These are phyloP conservation scores for Bipolaris gigantea DNA, from an alignment of 2,329 filamentous ascomycete genomes.

Conservation along the genomic window DNA sequence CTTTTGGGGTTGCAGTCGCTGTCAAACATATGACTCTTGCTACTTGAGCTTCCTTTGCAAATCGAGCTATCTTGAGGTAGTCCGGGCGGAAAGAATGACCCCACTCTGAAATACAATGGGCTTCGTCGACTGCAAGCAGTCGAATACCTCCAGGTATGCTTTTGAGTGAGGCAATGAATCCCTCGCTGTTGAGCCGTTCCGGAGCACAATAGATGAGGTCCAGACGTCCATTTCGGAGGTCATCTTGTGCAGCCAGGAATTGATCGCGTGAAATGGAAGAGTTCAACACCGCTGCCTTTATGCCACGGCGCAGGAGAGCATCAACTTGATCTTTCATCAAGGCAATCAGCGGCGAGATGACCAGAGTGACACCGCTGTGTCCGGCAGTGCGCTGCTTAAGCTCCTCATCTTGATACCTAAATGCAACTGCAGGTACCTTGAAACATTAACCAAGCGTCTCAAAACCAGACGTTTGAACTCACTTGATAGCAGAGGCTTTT, in stretches of 20 bases:
- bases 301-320: constrained; percentile 69
- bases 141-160: constrained; percentile 67
- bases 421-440: constrained; percentile 47
- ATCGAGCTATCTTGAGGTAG: constrained; percentile 74
- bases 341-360: constrained; percentile 87
- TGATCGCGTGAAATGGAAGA: constrained; percentile 58
- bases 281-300: constrained; percentile 79
- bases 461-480: constrained; percentile 12
- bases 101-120: constrained; percentile 96
- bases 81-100: constrained; percentile 95
- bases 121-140: constrained; percentile 94
- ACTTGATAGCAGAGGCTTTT: constrained; percentile 96
- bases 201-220: constrained; percentile 92
- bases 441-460: constrained; percentile 2
- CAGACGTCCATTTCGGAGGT: constrained; percentile 65
- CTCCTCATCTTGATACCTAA: constrained; percentile 45
- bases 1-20: constrained; percentile 80
- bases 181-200: constrained; percentile 83
- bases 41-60: constrained; percentile 82
- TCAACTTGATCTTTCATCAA: constrained; percentile 96
- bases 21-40: constrained; percentile 74
- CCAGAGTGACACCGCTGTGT: constrained; percentile 82
- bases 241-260: constrained; percentile 63
- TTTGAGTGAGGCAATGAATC: constrained; percentile 66
- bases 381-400: constrained; percentile 49